Evolutionary conservation across 2,329 filamentous ascomycete species (phyloP), one percentile per base, ranked within the genome.

Genomic region (Colletotrichum sp.): DNA sequence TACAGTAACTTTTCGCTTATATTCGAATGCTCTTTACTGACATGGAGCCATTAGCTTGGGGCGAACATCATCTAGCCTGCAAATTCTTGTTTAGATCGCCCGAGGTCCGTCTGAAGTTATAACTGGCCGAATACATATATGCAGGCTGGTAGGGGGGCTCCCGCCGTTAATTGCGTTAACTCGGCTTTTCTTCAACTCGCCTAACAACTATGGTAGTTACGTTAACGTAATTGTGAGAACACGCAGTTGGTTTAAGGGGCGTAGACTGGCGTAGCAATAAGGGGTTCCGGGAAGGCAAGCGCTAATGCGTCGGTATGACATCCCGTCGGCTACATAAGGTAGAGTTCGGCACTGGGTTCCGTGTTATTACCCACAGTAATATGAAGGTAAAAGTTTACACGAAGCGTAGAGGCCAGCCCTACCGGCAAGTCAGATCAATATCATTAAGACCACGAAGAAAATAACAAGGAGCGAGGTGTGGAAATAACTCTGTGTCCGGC

Each of bases 91-190:
- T 48, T n/a, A 1, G 38, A n/a, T 2, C 18, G 38, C 38, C 38
- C 38, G 0, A n/a, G 18, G 18, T n/a, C 43, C 43, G 43, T 48
- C 43, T 48, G 10, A 21, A 48, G 43, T 21, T 13, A 2, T 48
- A 2, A 12, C 4, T 13, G 6, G 43, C 0, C 43, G 8, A 21
- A 43, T 2, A 36, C 34, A 16, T 36, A n/a, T n/a, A 3, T 6
- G 3, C 18, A 48, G 38, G 3, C 18, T 48, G 18, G 38, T n/a
- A n/a, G 18, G 13, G 18, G 18, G 2, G 10, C 18, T 43, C 2
- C 38, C 34, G 13, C 34, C 34, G 13, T 34, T 36, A 36, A 36
- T 36, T 36, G 34, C 34, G 34, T 36, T 36, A 36, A 7, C n/a
- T 21, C 18, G 12, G 43, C n/a, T 21, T 21, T 48, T n/a, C n/a